Base-by-base conservation (phyloP, 208 protist species). In the Leptomonas pyrrhocoris region DNA sequence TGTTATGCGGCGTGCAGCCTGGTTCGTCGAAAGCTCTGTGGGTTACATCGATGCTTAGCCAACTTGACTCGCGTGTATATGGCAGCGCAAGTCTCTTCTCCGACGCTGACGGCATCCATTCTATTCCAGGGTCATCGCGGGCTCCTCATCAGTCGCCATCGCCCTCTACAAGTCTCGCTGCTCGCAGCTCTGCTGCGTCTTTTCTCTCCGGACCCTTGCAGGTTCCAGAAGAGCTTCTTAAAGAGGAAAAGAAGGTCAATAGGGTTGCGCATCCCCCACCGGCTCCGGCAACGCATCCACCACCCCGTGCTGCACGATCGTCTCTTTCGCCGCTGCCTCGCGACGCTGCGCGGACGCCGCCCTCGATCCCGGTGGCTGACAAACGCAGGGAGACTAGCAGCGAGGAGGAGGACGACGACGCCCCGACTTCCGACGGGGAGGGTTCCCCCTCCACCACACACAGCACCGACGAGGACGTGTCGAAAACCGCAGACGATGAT, bases 1-100 rank as follows among this genome's bases (percentile, higher is more conserved):
- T 93, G 27, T 75, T 93, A 27, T 80, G 83, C 38, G 87, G 87
- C 21, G 73, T 89, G 40, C 58, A 77, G 7, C 83, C 81, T 0
- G 86, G 81, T 23, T 74, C 72, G 2, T 60, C 73, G 36, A 83
- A 73, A 54, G 86, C 80, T 31, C 74, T 66, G 38, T 89, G 68
- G 81, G 84, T 68, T 28, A 72, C 23, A 36, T 83, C 72, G 25
- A 79, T 80, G 59, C 76, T 45, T 18, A 51, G 23, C 15, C 77
- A 76, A 43, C 66, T 81, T 7, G 65, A 49, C 55, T n/a, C 23
- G 11, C 64, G 77, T 9, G 51, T 40, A 27, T 6, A 21, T 1
- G 58, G 18, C 18, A 31, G 1, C 36, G 21, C 58, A 2, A 36
- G 43, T 18, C 23, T 40, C 9, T 53, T 38, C 1, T n/a, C 42